Evolutionary conservation across 2,329 filamentous ascomycete species (phyloP).

Genomic region (Celoporthe dispersa): DNA sequence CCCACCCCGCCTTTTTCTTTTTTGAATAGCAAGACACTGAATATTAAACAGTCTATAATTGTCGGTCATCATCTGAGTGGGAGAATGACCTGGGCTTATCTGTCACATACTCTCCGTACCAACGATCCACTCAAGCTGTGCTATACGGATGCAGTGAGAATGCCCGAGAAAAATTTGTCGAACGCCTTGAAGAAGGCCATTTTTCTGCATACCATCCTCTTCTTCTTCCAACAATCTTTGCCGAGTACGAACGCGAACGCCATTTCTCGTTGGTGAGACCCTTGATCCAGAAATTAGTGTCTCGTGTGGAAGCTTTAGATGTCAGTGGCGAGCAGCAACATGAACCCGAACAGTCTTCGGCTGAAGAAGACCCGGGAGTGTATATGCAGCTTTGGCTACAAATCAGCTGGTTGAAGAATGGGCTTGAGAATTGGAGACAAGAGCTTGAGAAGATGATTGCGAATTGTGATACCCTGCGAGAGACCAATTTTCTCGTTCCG

Average conservation of each 20-base stretch:
- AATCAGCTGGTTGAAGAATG: constrained; percentile 31
- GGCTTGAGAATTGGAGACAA: constrained; percentile 30
- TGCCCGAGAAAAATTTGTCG: not conserved
- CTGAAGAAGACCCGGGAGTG: constrained; percentile 9
- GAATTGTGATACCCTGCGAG: constrained; percentile 26
- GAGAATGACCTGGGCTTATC: constrained; percentile 2
- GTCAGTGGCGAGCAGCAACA: not conserved
- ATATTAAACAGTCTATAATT: constrained; percentile 5
- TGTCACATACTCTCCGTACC: constrained; percentile 8
- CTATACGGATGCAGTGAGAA: constrained; percentile 1
- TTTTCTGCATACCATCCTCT: constrained; percentile 1
- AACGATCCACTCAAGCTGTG: not conserved
- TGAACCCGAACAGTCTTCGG: constrained; percentile 2
- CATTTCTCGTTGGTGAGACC: constrained; percentile 16
- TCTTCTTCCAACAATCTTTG: constrained; percentile 13
- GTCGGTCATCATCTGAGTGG: constrained; percentile 15
- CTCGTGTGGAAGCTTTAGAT: constrained; percentile 12
- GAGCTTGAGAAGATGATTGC: constrained; percentile 33
- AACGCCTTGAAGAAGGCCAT: not conserved
- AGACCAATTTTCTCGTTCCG: too few relatives aligned
- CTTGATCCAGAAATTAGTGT: not conserved
- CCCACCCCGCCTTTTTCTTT: too few relatives aligned
- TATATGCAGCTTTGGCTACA: constrained; percentile 31
- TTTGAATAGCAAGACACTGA: too few relatives aligned
- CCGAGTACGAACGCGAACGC: constrained; percentile 22